These are phyloP conservation scores for Neofusicoccum ribis DNA, from an alignment of 2,329 filamentous ascomycete species.

Conservation along the genomic window DNA sequence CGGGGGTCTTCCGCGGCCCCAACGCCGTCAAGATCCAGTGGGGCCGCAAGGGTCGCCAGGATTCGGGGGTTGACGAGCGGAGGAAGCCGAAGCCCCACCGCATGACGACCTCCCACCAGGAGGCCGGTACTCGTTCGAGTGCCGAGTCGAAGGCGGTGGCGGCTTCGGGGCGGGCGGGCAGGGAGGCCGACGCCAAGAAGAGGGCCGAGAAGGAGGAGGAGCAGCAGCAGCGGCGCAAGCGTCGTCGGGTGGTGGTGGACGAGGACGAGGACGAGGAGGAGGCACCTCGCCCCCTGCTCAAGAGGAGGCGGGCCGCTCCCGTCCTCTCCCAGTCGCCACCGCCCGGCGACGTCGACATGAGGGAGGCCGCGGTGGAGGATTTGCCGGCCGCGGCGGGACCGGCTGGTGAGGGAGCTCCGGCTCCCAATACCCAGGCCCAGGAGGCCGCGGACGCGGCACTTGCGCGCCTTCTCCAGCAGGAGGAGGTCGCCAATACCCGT, in stretches of 20 bases:
- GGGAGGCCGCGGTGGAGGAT: background rate
- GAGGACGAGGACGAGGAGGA: constrained; percentile 3
- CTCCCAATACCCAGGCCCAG: background rate
- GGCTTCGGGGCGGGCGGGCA: background rate
- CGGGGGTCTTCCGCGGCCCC: background rate
- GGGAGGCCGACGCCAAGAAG: background rate
- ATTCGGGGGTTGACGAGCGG: constrained; percentile 19
- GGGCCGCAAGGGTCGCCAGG: background rate
- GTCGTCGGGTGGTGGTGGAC: background rate
- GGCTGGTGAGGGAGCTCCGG: constrained; percentile 5
- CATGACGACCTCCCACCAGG: background rate
- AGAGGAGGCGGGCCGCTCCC: background rate
- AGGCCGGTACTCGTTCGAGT: background rate
- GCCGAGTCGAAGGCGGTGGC: background rate
- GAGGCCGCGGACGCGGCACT: constrained; percentile 51
- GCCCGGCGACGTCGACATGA: background rate
- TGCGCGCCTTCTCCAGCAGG: constrained; percentile 58
- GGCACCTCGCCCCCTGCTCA: background rate
- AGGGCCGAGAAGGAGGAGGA: background rate
- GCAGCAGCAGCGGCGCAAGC: background rate
- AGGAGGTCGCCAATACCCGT: constrained; percentile 47
- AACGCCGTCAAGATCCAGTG: constrained; percentile 9
- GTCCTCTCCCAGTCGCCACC: background rate
- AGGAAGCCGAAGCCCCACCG: background rate
- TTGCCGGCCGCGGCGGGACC: background rate